These are phyloP conservation scores for Aspergillus taichungensis DNA, from an alignment of 495 filamentous ascomycete genomes.

Conservation along the genomic window DNA sequence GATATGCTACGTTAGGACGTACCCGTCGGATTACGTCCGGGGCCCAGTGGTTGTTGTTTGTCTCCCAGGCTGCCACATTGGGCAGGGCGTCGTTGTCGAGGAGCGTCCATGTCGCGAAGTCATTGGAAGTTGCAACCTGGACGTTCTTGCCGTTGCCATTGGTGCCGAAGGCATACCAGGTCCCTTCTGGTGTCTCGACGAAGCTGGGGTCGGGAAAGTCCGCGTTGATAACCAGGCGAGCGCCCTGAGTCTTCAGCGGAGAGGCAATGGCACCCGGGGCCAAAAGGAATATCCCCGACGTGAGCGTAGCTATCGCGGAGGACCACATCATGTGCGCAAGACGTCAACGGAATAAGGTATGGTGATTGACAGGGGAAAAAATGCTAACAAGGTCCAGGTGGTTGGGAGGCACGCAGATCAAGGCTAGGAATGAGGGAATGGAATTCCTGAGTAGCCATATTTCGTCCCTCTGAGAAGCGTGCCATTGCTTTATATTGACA, in stretches of 20 bases:
- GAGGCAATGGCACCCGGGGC: slow-evolving; percentile 1
- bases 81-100: slow-evolving; percentile 32
- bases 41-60: slow-evolving; percentile 25
- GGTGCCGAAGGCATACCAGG: slow-evolving; percentile 36
- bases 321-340: slow-evolving; percentile 3
- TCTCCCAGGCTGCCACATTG: slow-evolving; percentile 24
- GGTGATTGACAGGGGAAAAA: background rate
- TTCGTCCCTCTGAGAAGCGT: background rate
- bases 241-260: slow-evolving; percentile 8
- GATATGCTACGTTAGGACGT: slow-evolving; percentile 4
- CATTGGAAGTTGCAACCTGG: slow-evolving; percentile 26
- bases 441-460: background rate
- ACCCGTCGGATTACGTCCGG: slow-evolving; percentile 34
- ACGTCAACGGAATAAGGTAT: background rate
- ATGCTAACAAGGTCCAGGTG: background rate
- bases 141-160: slow-evolving; percentile 25
- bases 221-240: slow-evolving; percentile 21
- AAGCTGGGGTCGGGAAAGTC: slow-evolving; percentile 34
- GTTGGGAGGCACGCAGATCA: slow-evolving; percentile 2
- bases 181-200: slow-evolving; percentile 19
- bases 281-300: background rate
- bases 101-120: slow-evolving; percentile 28
- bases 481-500: slow-evolving; percentile 4
- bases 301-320: background rate
- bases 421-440: background rate